Base-by-base conservation (phyloP, 257 asterid genomes). In the Salvia splendens region DNA sequence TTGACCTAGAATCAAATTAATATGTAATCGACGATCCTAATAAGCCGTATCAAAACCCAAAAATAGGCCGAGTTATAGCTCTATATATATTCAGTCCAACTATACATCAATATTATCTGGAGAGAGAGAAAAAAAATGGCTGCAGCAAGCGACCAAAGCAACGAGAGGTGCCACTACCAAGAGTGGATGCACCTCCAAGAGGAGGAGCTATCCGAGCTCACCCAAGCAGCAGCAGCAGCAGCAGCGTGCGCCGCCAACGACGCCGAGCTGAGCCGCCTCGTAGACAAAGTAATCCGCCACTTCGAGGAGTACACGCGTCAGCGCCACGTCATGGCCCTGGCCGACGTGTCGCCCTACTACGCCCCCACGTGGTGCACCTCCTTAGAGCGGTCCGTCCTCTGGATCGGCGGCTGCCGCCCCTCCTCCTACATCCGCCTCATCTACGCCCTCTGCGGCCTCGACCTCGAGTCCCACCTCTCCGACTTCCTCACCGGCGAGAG, bases 371-470 rank as follows among this genome's bases (percentile, higher is more conserved):
- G 90, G 82, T 84, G 88, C 68, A 53, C 74, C 9, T 64, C 90
- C 1, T 75, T 86, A 6, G 88, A 82, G 76, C 55, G 78, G 3
- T 84, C 94, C 1, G 78, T 80, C n/a, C 72, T 71, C 1, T 86
- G 90, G 94, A 73, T 84, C 71, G 86, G 79, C 2, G 85, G 90
- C 0, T 86, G 94, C 72, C 59, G 90, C 3, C 93, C 93, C 8
- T 72, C 88, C 20, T 72, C 82, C 24, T 78, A 69, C 55, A 40
- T 79, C 67, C 82, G 90, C 5, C 84, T 82, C 9, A 70, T 67
- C 16, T 77, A 84, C 67, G 85, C 81, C 0, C 77, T 86, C 10
- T 77, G 75, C 20, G 88, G 87, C 20, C 4, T 57, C 28, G 72
- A 82, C 12, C 54, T 79, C 24, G 87, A 84, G 52, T 63, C 85